These are phyloP conservation scores for Jamesozyma piceae DNA, from an alignment of 805 yeast genomes.

Conservation along the genomic window DNA sequence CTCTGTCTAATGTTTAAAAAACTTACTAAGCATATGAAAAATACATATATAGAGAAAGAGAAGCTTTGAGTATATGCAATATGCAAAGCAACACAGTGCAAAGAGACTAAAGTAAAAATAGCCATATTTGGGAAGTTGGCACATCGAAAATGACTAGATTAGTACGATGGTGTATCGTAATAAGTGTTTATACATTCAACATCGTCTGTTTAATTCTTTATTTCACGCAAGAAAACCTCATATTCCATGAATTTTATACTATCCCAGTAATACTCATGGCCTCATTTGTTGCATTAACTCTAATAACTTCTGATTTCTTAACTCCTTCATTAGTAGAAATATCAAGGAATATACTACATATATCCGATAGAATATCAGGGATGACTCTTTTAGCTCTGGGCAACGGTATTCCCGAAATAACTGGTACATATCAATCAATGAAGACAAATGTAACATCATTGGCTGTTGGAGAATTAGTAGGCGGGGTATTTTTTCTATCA, in stretches of 20 bases:
- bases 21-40: too few species aligned
- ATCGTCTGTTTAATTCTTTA: not conserved
- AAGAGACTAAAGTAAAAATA: too few species aligned
- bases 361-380: slow-evolving; percentile 76
- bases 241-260: slow-evolving; percentile 7
- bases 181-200: slow-evolving; percentile 7
- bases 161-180: slow-evolving; percentile 1
- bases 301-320: slow-evolving; percentile 72
- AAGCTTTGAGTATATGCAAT: too few species aligned
- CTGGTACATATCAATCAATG: slow-evolving; percentile 79
- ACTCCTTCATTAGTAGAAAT: slow-evolving; percentile 70
- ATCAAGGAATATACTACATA: slow-evolving; percentile 43
- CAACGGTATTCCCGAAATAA: slow-evolving; percentile 85
- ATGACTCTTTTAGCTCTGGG: slow-evolving; percentile 84
- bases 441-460: slow-evolving; percentile 57
- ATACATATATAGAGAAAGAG: too few species aligned
- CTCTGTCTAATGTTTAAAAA: too few species aligned
- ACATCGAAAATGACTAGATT: not conserved
- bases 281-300: slow-evolving; percentile 57
- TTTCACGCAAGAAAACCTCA: not conserved
- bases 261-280: slow-evolving; percentile 24
- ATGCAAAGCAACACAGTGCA: too few species aligned
- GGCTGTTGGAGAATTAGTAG: slow-evolving; percentile 85
- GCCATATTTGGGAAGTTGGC: too few species aligned
- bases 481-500: slow-evolving; percentile 77